Conservation (phyloP, 805 yeast genomes). For the Metschnikowia gruessii region DNA sequence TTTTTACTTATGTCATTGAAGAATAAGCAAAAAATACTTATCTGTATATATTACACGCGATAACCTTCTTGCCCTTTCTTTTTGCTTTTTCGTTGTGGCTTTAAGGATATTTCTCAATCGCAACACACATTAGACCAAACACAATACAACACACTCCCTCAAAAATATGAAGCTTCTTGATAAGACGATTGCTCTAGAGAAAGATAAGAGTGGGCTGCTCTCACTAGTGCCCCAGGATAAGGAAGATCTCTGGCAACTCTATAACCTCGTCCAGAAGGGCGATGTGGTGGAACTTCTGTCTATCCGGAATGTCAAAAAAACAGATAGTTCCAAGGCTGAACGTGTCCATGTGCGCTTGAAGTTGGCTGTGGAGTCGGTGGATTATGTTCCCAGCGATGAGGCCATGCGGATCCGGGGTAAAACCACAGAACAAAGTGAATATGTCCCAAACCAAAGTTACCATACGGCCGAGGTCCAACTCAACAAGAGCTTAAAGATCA, state of each 20-base stretch:
- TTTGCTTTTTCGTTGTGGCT: too few species aligned
- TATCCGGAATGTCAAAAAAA: conserved; percentile 55
- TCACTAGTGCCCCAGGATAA: conserved; percentile 78
- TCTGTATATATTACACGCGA: too few species aligned
- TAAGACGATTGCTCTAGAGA: conserved; percentile 26
- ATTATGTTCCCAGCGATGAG: conserved; percentile 76
- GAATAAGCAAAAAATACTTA: too few species aligned
- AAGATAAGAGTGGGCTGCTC: conserved; percentile 62
- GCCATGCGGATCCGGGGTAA: conserved; percentile 78
- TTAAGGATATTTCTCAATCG: too few species aligned
- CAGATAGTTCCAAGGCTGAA: conserved; percentile 47
- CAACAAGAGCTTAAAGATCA: conserved; percentile 62
- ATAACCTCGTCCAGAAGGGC: conserved; percentile 72
- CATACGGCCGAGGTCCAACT: conserved; percentile 83
- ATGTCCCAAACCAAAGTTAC: conserved; percentile 80
- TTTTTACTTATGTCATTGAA: too few species aligned
- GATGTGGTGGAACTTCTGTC: conserved; percentile 75
- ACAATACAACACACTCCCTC: too few species aligned
- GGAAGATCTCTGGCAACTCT: conserved; percentile 87
- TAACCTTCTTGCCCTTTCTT: too few species aligned
- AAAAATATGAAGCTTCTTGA: conserved; percentile 19
- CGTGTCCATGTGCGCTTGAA: conserved; percentile 45
- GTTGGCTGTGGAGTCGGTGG: conserved; percentile 63
- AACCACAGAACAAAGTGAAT: conserved; percentile 62
- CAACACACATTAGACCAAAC: too few species aligned